phyloP scores from a whole-genome alignment of 345 rosid genomes.

The Schrenkiella parvula region DNA sequence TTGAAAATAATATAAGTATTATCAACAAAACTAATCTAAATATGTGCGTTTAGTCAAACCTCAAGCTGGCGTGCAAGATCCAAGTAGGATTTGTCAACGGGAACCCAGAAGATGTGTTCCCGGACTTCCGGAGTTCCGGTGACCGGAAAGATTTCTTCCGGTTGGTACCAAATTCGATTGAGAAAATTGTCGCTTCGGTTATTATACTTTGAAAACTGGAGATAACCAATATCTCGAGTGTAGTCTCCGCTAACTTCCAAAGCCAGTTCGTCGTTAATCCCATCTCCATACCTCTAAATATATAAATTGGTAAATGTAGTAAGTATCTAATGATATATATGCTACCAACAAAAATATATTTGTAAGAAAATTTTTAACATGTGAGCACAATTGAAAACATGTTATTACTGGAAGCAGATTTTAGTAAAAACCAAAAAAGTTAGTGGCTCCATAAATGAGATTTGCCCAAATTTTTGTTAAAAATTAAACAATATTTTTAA shows the following conservation, averaged over 20 bases:
- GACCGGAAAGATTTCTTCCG: constrained; percentile 64
- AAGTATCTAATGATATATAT: neutral
- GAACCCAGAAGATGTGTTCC: constrained; percentile 59
- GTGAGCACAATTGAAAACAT: neutral
- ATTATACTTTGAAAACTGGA: constrained; percentile 39
- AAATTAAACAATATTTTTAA: too few species aligned
- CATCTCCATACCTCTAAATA: constrained; percentile 60
- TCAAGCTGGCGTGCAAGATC: constrained; percentile 37
- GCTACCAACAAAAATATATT: neutral
- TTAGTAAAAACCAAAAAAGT: too few species aligned
- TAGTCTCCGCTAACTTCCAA: constrained; percentile 64
- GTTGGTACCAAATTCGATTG: constrained; percentile 69
- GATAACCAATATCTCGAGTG: constrained; percentile 52
- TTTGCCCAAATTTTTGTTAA: too few species aligned
- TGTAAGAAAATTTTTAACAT: too few species aligned
- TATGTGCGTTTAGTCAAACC: constrained; percentile 30
- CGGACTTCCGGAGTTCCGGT: constrained; percentile 62
- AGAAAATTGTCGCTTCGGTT: constrained; percentile 38
- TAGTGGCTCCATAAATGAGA: too few species aligned
- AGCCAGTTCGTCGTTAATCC: constrained; percentile 44
- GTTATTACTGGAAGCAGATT: too few species aligned
- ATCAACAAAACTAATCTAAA: neutral
- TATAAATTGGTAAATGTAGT: neutral
- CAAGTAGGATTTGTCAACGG: constrained; percentile 46
- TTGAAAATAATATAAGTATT: neutral